Base-by-base conservation (phyloP, 2,329 filamentous ascomycete genomes). In the Colletotrichum sublineola region DNA sequence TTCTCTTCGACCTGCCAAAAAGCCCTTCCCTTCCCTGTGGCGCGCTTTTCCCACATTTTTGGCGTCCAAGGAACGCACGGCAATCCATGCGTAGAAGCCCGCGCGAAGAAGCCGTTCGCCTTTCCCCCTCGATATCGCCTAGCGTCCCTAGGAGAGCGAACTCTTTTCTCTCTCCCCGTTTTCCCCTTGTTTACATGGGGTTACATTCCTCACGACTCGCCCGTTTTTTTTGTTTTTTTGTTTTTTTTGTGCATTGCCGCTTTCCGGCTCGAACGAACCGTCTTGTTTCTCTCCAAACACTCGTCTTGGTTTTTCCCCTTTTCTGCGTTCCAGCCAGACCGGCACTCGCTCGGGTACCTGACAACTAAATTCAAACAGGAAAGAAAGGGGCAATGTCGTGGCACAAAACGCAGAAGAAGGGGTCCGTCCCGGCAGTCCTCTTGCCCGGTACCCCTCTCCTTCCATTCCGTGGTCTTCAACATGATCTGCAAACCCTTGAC, bases 401-500 rank as follows among this genome's bases (percentile, higher is more conserved):
- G 24, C 24, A 24, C 24, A 24, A 24, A 18, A 14, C 38, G 11
- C 9, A 3, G 9, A 15, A 42, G 40, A 15, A 15, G 48, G 50
- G 50, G 24, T 52, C 18, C 44, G 4, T 20, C 42, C 42, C 18
- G 5, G 33, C 33, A 36, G 33, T 20, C 42, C 15, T 5, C 14
- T 5, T 20, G 52, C 20, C 42, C 31, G 0, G 2, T 0, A 38
- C 14, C 9, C 40, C 40, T 15, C n/a, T n/a, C 20, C 44, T 8
- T 38, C 5, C n/a, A 63, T 44, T 31, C 24, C 48, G n/a, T 31
- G 24, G 24, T 55, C 50, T 33, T 31, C 38, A 18, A 46, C 18
- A 7, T n/a, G 62, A 56, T 64, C 62, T 29, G 48, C 63, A 48
- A 60, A 72, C 53, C 66, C 46, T 56, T 50, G 67, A 31, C 33